These are phyloP conservation scores for Tylopilus balloui DNA, from an alignment of 768 basidiomycete species.

Conservation along the genomic window DNA sequence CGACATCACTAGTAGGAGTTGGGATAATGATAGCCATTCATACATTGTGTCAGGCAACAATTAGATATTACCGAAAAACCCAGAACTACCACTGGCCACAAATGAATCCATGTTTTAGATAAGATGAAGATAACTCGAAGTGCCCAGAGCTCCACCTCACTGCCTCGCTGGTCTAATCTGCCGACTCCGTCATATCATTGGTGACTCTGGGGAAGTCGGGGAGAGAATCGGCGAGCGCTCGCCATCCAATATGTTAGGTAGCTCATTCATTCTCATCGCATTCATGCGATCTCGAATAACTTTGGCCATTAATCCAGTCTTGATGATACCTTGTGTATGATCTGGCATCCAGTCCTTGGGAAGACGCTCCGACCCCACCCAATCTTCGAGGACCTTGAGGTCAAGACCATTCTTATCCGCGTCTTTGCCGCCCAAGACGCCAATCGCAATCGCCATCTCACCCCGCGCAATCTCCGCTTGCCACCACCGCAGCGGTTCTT, in stretches of 20 bases:
- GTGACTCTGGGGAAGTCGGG: background rate
- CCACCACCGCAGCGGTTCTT: slow-evolving; percentile 33
- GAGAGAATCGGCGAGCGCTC: slow-evolving; percentile 2
- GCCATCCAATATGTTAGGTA: slow-evolving; percentile 20
- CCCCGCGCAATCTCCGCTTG: slow-evolving; percentile 62
- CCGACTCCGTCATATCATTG: background rate
- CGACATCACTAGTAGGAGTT: too few relatives aligned
- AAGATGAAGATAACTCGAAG: background rate
- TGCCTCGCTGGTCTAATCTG: too few relatives aligned
- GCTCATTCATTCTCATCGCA: slow-evolving; percentile 12
- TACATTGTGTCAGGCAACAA: background rate
- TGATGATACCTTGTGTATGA: slow-evolving; percentile 29
- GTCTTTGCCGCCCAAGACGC: slow-evolving; percentile 37
- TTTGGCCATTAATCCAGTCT: slow-evolving; percentile 24
- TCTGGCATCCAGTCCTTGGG: slow-evolving; percentile 38
- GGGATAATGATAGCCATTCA: too few relatives aligned
- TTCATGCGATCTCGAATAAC: slow-evolving; percentile 28
- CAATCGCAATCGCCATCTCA: slow-evolving; percentile 62
- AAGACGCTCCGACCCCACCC: slow-evolving; percentile 52
- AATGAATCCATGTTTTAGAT: background rate
- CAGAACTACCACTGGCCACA: too few relatives aligned
- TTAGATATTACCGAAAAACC: too few relatives aligned
- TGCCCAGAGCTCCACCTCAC: background rate
- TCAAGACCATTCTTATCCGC: slow-evolving; percentile 41
- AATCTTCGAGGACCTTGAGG: slow-evolving; percentile 43